Conservation (phyloP, 345 rosid species). For the Brassica carinata region DNA sequence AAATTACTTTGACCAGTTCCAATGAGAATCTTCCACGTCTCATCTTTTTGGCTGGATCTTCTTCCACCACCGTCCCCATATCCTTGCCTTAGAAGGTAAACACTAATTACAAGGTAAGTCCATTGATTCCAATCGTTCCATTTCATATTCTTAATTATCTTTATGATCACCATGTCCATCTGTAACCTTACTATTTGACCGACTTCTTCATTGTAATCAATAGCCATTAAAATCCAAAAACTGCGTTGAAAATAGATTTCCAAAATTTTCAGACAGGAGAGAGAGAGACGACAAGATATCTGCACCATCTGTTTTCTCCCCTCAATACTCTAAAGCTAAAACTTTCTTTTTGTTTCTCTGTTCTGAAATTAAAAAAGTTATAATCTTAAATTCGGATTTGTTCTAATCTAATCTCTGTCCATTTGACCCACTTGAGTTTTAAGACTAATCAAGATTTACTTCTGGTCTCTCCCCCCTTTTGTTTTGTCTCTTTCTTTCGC, state of each 20-base stretch:
- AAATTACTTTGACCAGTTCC: conserved; percentile 22
- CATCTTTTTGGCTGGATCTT: conserved; percentile 1
- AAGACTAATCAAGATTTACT: conserved; percentile 33
- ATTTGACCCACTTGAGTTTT: conserved; percentile 28
- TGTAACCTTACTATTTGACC: not conserved
- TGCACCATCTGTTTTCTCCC: conserved; percentile 35
- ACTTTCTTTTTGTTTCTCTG: conserved; percentile 6
- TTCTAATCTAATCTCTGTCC: conserved; percentile 16
- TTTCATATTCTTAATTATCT: not conserved
- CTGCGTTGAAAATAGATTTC: not conserved
- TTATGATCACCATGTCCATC: not conserved
- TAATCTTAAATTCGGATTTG: conserved; percentile 4
- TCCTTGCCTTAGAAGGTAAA: conserved; percentile 48
- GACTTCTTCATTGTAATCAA: not conserved
- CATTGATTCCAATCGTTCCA: not conserved
- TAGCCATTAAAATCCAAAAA: not conserved
- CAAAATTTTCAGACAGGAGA: not conserved
- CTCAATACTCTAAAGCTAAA: conserved; percentile 22
- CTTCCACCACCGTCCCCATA: conserved; percentile 23
- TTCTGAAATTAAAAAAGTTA: not conserved
- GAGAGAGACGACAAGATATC: conserved; percentile 11
- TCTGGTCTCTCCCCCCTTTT: conserved; percentile 26
- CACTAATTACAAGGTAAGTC: conserved; percentile 35
- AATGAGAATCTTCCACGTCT: conserved; percentile 29
- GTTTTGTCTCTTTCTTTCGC: conserved; percentile 9